Conservation (phyloP, 2,329 filamentous ascomycete species). For the Malbranchea cinnamomea region DNA sequence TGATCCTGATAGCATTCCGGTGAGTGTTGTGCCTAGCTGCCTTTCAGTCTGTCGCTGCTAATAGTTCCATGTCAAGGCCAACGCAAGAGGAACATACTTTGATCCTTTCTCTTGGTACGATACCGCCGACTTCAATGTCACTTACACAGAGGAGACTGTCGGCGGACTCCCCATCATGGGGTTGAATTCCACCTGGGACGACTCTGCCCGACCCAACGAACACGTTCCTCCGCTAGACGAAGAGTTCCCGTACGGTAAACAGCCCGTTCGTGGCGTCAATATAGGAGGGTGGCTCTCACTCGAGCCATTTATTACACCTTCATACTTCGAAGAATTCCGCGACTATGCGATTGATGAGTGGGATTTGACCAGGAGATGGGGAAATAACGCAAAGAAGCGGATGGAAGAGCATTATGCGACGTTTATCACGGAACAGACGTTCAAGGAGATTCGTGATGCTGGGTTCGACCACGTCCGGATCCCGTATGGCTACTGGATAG, state of each 20-base stretch:
- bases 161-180: constrained; percentile 88
- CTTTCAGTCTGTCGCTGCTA: constrained; percentile 6
- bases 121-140: constrained; percentile 82
- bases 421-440: constrained; percentile 74
- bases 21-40: constrained; percentile 13
- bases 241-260: constrained; percentile 61
- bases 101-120: constrained; percentile 90
- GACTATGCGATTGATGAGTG: constrained; percentile 74
- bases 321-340: constrained; percentile 59
- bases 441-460: constrained; percentile 68
- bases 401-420: constrained; percentile 86
- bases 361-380: constrained; percentile 59
- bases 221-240: constrained; percentile 66
- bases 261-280: constrained; percentile 78
- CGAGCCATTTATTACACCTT: constrained; percentile 92
- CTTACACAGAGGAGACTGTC: constrained; percentile 72
- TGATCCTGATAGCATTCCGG: constrained; percentile 44
- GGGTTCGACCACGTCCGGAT: constrained; percentile 96
- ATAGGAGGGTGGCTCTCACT: constrained; percentile 86
- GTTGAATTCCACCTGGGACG: constrained; percentile 71
- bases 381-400: constrained; percentile 46
- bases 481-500: constrained; percentile 88
- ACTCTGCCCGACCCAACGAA: constrained; percentile 61
- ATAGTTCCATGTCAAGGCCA: constrained; percentile 19
- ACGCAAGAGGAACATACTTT: constrained; percentile 58